Conservation (phyloP, 257 asterid species). For the Jaltomata sinuosa region DNA sequence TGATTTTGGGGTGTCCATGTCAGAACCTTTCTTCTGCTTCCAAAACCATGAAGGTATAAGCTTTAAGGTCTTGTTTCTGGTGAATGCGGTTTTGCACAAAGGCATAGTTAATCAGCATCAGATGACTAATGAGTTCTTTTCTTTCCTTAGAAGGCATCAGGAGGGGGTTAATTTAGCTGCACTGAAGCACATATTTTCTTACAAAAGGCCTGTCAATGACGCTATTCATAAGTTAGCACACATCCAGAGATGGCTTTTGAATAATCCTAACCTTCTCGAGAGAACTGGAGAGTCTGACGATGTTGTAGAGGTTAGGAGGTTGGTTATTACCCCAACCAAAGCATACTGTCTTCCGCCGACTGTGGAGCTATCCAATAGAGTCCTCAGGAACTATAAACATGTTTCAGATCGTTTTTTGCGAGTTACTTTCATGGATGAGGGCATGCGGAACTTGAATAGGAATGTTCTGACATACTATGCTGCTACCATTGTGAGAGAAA, state of each 20-base stretch:
- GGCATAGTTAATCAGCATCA: constrained; percentile 85
- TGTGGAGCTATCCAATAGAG: constrained; percentile 75
- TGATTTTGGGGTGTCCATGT: constrained; percentile 39
- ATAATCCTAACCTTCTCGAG: constrained; percentile 56
- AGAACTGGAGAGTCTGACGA: constrained; percentile 45
- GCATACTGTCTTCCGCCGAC: constrained; percentile 90
- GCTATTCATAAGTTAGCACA: constrained; percentile 34
- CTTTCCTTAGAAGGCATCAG: constrained; percentile 38
- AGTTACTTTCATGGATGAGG: constrained; percentile 92
- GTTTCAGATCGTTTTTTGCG: constrained; percentile 71
- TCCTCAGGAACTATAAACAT: constrained; percentile 48
- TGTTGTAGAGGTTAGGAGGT: constrained; percentile 65
- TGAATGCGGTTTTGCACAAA: constrained; percentile 72
- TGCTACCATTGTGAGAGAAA: constrained; percentile 47
- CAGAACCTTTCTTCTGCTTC: constrained; percentile 56
- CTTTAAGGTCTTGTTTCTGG: constrained; percentile 58
- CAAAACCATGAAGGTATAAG: constrained; percentile 41
- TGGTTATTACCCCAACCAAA: constrained; percentile 64
- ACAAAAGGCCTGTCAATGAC: constrained; percentile 48
- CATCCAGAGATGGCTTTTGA: constrained; percentile 51
- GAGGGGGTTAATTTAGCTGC: constrained; percentile 60
- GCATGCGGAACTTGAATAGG: constrained; percentile 59
- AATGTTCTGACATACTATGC: constrained; percentile 49
- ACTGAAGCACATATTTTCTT: constrained; percentile 52
- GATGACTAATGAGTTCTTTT: constrained; percentile 42